Percentiles rank a stretch among this genome's conserved stretches.
These are phyloP conservation scores for Aureobasidium leucospermi DNA, from an alignment of 2,329 filamentous ascomycete species.

Conservation along the genomic window DNA sequence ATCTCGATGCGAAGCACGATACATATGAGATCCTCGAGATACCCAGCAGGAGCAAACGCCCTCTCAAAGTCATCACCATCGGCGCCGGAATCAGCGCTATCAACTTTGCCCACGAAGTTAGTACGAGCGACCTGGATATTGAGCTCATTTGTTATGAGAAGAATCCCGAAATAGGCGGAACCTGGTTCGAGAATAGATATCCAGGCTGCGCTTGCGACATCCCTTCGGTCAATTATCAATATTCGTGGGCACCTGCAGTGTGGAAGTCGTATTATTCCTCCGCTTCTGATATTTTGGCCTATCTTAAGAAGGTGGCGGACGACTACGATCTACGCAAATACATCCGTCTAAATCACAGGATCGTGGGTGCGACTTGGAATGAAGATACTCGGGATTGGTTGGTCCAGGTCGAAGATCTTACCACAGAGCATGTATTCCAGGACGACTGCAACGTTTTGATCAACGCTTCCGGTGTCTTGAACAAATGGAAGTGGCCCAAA, in stretches of 20 bases:
- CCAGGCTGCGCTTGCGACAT: slow-evolving; percentile 34
- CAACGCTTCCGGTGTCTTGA: slow-evolving; percentile 44
- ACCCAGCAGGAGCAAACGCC: too few species aligned
- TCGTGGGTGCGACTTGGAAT: too few species aligned
- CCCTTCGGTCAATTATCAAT: slow-evolving; percentile 28
- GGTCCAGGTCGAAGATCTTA: slow-evolving; percentile 27
- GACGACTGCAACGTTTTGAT: slow-evolving; percentile 40
- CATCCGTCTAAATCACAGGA: too few species aligned
- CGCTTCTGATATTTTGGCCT: too few species aligned
- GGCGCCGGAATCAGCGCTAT: slow-evolving; percentile 39
- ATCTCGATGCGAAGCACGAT: too few species aligned
- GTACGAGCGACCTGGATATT: slow-evolving; percentile 33
- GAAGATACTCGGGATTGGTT: slow-evolving; percentile 33
- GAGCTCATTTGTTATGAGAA: slow-evolving; percentile 37
- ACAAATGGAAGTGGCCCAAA: slow-evolving; percentile 46
- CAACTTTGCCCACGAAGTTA: slow-evolving; percentile 37
- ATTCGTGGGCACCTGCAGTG: slow-evolving; percentile 21
- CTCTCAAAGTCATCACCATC: slow-evolving; percentile 38
- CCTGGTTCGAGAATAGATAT: slow-evolving; percentile 37
- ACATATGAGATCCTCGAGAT: too few species aligned
- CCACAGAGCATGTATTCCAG: slow-evolving; percentile 24
- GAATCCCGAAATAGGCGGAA: slow-evolving; percentile 34
- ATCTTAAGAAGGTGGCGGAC: too few species aligned
- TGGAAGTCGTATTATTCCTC: too few species aligned
- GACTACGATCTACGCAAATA: too few species aligned